Base-by-base conservation (phyloP, 768 basidiomycete species). In the Collybiopsis confluens region DNA sequence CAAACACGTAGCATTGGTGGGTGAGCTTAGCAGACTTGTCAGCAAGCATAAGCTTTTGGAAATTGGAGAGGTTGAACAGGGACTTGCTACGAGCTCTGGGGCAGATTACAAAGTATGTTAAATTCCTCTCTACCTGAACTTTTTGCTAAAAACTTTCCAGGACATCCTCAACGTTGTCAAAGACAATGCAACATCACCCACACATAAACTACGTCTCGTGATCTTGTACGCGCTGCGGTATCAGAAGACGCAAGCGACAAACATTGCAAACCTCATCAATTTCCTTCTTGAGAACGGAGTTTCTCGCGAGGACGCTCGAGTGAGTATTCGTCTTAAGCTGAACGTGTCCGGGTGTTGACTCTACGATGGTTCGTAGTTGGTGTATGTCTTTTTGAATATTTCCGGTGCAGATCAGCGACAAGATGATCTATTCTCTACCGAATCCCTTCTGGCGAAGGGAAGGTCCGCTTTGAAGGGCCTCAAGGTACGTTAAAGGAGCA, bases 1-100 rank as follows among this genome's bases (percentile, higher is more conserved):
- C 73, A 99, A 98, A 70, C 97, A 98, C 63, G 97, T 98, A 20
- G 92, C 96, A 6, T 71, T 99, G 21, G 97, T 99, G 0, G 96
- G 97, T 11, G 97, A 99, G 66, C 77, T 99, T 56, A 96, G 93
- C 64, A 77, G 96, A 56, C 70, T 98, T 43, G 93, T 98, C 15
- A 90, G 84, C 49, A 74, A 83, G 55, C 88, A 95, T 63, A 90
- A 88, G 63, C 71, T 98, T 42, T 73, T 99, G 53, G 92, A 91
- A 45, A 81, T 95, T 2, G 92, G 92, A 24, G 97, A 99, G 73
- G 81, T 98, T 23, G 97, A 99, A 65, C 97, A 99, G 69, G 93
- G 95, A 28, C 74, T 99, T 54, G 95, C 95, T 1, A 91, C 93
- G 18, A 92, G 89, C 56, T 86, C 93, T 40, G 92, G 92, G 15